These are phyloP conservation scores for Erodium maritimum DNA, from an alignment of 345 rosid genomes.

Conservation along the genomic window DNA sequence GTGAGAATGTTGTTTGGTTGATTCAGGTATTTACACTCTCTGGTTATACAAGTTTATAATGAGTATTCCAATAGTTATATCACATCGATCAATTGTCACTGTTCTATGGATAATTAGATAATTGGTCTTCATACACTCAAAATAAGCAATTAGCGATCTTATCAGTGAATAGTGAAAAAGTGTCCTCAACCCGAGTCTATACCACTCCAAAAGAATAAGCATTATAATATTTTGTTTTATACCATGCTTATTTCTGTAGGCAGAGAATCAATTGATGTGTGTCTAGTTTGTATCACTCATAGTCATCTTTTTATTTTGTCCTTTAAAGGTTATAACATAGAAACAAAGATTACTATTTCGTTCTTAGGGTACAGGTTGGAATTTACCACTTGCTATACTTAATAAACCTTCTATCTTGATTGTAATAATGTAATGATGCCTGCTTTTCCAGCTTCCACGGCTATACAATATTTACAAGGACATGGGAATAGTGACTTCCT, in stretches of 20 bases:
- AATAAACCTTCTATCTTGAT: neutral
- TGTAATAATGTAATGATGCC: neutral
- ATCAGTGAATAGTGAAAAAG: no score
- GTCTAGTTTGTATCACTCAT: neutral
- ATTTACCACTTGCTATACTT: neutral
- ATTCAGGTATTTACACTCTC: conserved; percentile 54
- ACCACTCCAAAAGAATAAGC: no score
- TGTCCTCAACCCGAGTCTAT: no score
- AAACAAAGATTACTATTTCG: neutral
- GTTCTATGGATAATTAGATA: no score
- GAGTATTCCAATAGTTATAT: no score
- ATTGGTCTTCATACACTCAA: no score
- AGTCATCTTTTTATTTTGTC: neutral
- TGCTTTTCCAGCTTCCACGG: conserved; percentile 69
- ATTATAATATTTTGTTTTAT: no score
- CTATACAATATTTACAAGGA: conserved; percentile 95
- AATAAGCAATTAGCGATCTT: no score
- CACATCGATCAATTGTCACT: no score
- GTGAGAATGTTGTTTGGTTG: conserved; percentile 97
- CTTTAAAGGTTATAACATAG: no score
- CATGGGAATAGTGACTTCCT: conserved; percentile 98
- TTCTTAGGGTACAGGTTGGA: neutral
- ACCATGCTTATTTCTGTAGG: no score
- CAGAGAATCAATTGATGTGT: no score
- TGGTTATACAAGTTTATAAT: neutral